A percentile compares a stretch with the other conserved stretches of the same genome.
Evolutionary conservation across 768 basidiomycete genomes (phyloP).

Genomic region (Lactarius tabidus): DNA sequence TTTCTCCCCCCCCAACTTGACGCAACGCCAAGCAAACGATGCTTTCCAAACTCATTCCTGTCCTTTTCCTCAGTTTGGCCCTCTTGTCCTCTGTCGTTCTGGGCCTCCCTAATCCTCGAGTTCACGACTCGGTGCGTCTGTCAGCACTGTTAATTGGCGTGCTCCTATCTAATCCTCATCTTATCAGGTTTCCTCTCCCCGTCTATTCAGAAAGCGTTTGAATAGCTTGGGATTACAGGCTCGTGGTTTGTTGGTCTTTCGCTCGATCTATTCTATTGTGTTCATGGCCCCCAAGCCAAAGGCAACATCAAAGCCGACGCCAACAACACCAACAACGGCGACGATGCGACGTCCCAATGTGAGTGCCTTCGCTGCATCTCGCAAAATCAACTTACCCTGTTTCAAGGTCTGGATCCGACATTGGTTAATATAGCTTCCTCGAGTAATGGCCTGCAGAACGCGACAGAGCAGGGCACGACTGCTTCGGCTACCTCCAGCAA

Average conservation of each 20-base stretch:
- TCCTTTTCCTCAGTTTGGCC: background rate
- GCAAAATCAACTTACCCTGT: constrained; percentile 2
- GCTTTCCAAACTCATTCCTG: background rate
- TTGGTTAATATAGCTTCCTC: constrained; percentile 46
- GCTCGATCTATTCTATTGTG: background rate
- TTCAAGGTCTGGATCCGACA: constrained; percentile 38
- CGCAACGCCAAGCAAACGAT: constrained; percentile 2
- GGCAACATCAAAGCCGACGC: background rate
- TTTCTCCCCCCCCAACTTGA: background rate
- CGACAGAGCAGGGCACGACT: constrained; percentile 40
- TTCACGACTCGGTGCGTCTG: constrained; percentile 23
- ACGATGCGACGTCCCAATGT: constrained; percentile 26
- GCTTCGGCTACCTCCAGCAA: constrained; percentile 50
- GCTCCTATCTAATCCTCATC: background rate
- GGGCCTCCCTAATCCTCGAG: constrained; percentile 29
- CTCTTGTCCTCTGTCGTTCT: constrained; percentile 2
- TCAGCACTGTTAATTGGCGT: background rate
- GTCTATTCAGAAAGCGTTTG: background rate
- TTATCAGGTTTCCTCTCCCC: background rate
- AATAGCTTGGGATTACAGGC: background rate
- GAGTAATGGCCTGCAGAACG: constrained; percentile 45
- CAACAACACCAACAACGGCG: background rate
- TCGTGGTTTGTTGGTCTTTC: background rate
- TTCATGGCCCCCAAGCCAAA: constrained; percentile 24
- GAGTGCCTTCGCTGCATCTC: constrained; percentile 24